Evolutionary conservation across 306 rosid genomes (phyloP), one percentile per base, ranked within the genome.

Genomic region (Abrus pulchellus): DNA sequence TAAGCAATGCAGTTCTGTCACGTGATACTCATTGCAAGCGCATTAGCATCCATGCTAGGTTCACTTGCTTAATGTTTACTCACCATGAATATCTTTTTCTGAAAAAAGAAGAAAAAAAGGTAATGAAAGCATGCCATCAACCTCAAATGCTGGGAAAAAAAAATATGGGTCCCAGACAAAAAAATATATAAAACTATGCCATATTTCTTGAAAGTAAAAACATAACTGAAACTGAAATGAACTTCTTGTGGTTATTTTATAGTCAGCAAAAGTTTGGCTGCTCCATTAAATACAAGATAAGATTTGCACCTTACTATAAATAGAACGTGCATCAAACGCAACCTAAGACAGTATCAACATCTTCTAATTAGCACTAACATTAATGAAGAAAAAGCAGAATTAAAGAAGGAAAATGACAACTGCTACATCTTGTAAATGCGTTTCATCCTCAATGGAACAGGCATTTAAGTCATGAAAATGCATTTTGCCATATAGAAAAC

Each of bases 381-480:
- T 44, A 13, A 8, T 7, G 14, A 52, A 53, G 14, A 33, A 44
- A 40, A 48, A 28, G 1, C 29, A 6, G 44, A 72, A 34, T 36
- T 36, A 36, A 14, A 53, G 64, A 72, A 63, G 33, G 52, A 72
- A 77, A 64, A 40, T 1, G 54, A 73, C 11, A 62, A 10, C 30
- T 30, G 74, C 75, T 20, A 7, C 45, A 41, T 52, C 29, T 52
- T 57, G 70, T 28, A 14, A 34, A 59, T 34, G 8, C 9, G 52
- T 33, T 56, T 48, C 72, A 66, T 45, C n/a, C 44, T 30, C 7
- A 30, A 74, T 14, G 68, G 30, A 73, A 34, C 56, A 4, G 2
- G 63, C 64, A 29, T 80, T 81, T 41, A 28, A 53, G 41, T 53
- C 53, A 44, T 53, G 40, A 52, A 53, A 41, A 59, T 38, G 66